Conservation (phyloP, 345 rosid genomes). For the Psidium friedrichsthalianum region DNA sequence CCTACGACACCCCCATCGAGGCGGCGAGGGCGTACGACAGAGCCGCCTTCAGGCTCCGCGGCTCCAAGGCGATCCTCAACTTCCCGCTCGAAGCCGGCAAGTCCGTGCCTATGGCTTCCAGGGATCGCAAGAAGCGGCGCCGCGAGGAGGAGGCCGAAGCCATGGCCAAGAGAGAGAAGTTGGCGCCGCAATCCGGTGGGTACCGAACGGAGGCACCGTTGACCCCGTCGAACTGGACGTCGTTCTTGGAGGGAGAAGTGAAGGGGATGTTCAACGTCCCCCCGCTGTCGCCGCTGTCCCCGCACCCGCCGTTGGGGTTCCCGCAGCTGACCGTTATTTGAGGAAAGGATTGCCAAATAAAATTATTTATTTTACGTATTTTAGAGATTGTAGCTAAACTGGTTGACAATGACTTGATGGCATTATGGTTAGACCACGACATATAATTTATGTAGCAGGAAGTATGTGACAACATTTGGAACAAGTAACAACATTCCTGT, state of each 20-base stretch:
- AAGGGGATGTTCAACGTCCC: slow-evolving; percentile 38
- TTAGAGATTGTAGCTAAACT: background rate
- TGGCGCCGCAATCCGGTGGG: slow-evolving; percentile 3
- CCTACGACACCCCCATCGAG: slow-evolving; percentile 55
- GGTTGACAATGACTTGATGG: background rate
- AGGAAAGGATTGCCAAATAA: background rate
- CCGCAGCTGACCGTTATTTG: slow-evolving; percentile 17
- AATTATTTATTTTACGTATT: background rate
- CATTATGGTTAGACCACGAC: background rate
- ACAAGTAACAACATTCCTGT: background rate
- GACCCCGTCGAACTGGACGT: slow-evolving; percentile 29
- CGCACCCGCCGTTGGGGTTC: slow-evolving; percentile 16
- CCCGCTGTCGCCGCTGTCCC: slow-evolving; percentile 45
- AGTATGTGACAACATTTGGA: background rate
- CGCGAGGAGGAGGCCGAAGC: slow-evolving; percentile 12
- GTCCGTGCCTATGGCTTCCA: slow-evolving; percentile 2
- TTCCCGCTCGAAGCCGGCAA: slow-evolving; percentile 73
- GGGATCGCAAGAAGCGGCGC: slow-evolving; percentile 23
- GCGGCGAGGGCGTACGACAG: slow-evolving; percentile 87
- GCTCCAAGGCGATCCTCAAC: slow-evolving; percentile 78
- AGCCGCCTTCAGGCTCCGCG: slow-evolving; percentile 77
- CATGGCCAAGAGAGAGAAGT: background rate
- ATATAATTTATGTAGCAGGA: background rate
- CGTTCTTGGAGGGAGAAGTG: slow-evolving; percentile 13
- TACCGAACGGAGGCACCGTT: slow-evolving; percentile 6